Evolutionary conservation across 1,139 yeast genomes (phyloP), one percentile per base, ranked within the genome.

Genomic region (Yamadazyma trypodendri): DNA sequence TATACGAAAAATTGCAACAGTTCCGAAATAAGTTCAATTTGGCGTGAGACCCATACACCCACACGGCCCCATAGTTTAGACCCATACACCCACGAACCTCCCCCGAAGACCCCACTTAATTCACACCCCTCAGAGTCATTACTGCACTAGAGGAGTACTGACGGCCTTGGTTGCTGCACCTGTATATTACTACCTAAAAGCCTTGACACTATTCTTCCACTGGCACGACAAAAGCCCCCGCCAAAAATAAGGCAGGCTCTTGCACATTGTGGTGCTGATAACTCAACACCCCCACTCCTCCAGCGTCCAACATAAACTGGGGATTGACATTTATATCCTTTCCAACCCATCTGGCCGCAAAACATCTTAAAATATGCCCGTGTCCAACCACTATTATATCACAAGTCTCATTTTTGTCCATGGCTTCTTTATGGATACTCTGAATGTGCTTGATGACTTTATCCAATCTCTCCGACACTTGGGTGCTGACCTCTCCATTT

Each of bases 281-380:
- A 51, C 94, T 81, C 56, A 90, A 70, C 2, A 88, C 95, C 40
- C 97, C 96, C 24, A 88, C 88, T 34, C 96, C 97, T 48, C 97
- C 97, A 21, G 97, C 96, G 57, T 90, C 97, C 51, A 90, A 69
- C 61, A 90, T 69, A 56, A 88, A 80, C 46, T 81, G 79, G 2
- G 96, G 96, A 58, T 89, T 87, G 37, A 61, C 65, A 46, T 71
- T 60, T 43, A 84, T 68, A 12, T 72, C 73, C 33, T 72, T 63
- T 6, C 73, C 75, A 21, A 86, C 79, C 97, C 97, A 90, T 45
- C 96, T 68, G 24, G 90, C 87, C 7, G 90, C 94, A 52, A 90
- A 79, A 56, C 92, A 85, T 54, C 97, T 80, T 50, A 90, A 69
- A 39, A 90, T 85, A 55, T 90, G 97, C 32, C 97, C 97, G 55